A percentile compares a stretch with the other conserved stretches of the same genome.
Conservation (phyloP, 352 stramenopile species). For the Salisapilia sapeloensis region DNA sequence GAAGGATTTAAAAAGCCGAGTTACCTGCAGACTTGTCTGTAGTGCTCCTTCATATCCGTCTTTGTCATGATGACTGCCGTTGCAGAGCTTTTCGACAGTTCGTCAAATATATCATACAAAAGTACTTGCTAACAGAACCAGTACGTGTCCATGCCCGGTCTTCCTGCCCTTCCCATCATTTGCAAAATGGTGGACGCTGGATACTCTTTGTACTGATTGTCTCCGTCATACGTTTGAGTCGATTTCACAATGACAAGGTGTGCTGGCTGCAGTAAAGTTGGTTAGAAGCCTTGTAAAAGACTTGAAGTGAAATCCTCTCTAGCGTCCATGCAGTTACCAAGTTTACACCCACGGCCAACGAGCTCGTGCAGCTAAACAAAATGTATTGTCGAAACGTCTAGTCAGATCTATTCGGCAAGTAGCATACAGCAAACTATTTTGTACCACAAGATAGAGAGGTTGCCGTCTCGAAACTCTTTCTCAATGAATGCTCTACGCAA, state of each 20-base stretch:
- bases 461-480: constrained; percentile 8
- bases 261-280: constrained; percentile 9
- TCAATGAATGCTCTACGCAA: constrained; percentile 11
- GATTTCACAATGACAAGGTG: constrained; percentile 22
- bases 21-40: constrained; percentile 10
- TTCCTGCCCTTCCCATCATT: constrained; percentile 21
- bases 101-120: neutral
- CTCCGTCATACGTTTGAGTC: constrained; percentile 15
- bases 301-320: neutral
- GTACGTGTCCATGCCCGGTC: constrained; percentile 13
- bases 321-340: constrained; percentile 7
- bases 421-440: neutral
- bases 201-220: constrained; percentile 9
- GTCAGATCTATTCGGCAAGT: neutral
- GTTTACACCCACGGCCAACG: constrained; percentile 21
- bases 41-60: constrained; percentile 5
- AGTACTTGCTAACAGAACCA: neutral
- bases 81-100: constrained; percentile 2
- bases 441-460: constrained; percentile 17
- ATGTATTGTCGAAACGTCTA: neutral
- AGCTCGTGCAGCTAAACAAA: constrained; percentile 13
- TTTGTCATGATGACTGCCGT: constrained; percentile 13
- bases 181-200: constrained; percentile 11
- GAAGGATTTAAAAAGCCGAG: constrained; percentile 2
- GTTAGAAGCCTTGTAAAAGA: constrained; percentile 1